Evolutionary conservation across 2,329 filamentous ascomycete species (phyloP), one percentile per base, ranked within the genome.

Genomic region (Aspergillus quadrilineatus): DNA sequence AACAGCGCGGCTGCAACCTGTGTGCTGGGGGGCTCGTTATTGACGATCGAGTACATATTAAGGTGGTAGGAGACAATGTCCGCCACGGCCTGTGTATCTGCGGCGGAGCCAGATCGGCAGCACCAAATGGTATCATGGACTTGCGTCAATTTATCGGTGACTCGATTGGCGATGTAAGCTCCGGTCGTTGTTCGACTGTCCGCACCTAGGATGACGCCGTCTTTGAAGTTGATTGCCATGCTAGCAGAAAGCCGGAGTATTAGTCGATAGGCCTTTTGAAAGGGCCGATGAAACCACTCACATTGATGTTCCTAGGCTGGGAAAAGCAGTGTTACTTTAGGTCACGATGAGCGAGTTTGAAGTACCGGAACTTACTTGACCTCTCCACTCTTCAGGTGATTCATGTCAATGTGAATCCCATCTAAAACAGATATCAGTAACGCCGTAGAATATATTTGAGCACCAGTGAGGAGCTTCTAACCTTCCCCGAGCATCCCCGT

Each of bases 41-140:
- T 96, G 67, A 85, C 85, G 78, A 96, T 90, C 62, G 89, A 88
- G 76, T 96, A 97, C 79, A 97, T 86, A 67, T 90, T 90, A 51
- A 99, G 84, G 75, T 99, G 90, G 77, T 97, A 97, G 73, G 96
- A 90, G 42, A 99, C 94, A 69, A 99, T 97, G 71, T 99, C 94
- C 58, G 94, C 94, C 48, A 99, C 92, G 49, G 94, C 94, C 78
- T 99, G 94, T 58, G 94, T 99, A 73, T 99, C 94, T 65, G 94
- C 94, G 32, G 94, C 94, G 28, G 94, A 99, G 50, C 94, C 94
- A 60, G 94, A 97, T 70, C 94, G 89, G 81, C 94, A 99, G 81
- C 94, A 99, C 94, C 94, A 99, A 78, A 99, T 97, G 58, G 93
- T 97, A 77, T 99, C 94, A 79, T 96, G 90, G 60, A 99, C 93